Evolutionary conservation across 139 green algal species (phyloP), one percentile per base, ranked within the genome.

Genomic region (Micractinium conductrix): DNA sequence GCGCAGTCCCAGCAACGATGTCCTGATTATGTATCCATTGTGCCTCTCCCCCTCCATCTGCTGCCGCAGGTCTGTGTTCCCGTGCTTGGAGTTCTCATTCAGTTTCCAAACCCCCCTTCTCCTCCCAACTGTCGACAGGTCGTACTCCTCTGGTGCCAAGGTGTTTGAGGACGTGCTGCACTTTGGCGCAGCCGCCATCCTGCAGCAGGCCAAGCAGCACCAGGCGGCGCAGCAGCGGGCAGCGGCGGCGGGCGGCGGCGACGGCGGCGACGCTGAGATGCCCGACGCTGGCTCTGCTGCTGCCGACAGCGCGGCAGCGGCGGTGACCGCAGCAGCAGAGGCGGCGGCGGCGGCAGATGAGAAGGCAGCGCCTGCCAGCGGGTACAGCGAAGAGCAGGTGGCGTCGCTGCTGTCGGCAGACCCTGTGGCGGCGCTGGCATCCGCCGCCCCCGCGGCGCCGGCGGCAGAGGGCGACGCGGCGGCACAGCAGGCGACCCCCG

Each of bases 151-250:
- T 35, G 60, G 60, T 30, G 78, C 78, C 48, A 67, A 67, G 50
- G 79, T 93, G 40, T 83, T 96, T 58, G 93, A 96, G 68, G 94
- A 95, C 2, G 88, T 92, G 30, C 88, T 96, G 10, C 81, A 85
- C 17, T 93, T 89, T 86, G 94, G 93, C 26, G 87, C 81, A 1
- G 53, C 74, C 24, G 43, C 88, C 72, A 83, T 96, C 14, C 95
- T 96, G 75, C 33, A 68, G 44, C 62, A 80, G 55, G 83, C 62
- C n/a, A 69, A n/a, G 38, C 58, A 48, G 60, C 38, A 80, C 6
- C 60, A 37, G 62, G 58, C 60, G n/a, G 50, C 53, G 53, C 38
- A 35, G 33, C 35, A 50, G n/a, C n/a, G n/a, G 50, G 7, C 58
- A 26, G 45, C 72, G 44, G 55, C 48, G 17, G 53, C 71, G 40